phyloP scores from a whole-genome alignment of 805 yeast genomes.

The Candida maesae region DNA sequence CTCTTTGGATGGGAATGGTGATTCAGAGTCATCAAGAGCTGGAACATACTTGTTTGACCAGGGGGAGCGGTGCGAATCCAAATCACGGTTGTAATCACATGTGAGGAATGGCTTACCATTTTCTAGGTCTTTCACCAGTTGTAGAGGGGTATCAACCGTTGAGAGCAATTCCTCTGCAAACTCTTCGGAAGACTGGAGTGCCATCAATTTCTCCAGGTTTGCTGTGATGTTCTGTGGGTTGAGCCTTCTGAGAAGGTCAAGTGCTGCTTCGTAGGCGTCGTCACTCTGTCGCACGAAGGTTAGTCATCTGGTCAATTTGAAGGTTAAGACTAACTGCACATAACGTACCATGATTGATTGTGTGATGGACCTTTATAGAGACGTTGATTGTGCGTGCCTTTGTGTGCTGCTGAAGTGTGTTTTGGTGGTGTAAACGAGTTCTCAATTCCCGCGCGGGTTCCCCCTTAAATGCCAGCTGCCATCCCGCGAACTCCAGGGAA shows the following conservation, averaged over 20 bases:
- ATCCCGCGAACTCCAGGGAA: too few species aligned
- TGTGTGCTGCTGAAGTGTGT: too few species aligned
- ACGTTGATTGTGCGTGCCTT: too few species aligned
- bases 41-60: conserved; percentile 79
- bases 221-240: conserved; percentile 58
- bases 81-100: conserved; percentile 94
- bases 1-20: conserved; percentile 65
- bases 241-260: conserved; percentile 72
- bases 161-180: conserved; percentile 85
- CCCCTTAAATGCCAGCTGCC: too few species aligned
- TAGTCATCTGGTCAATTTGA: not conserved
- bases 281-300: conserved; percentile 8
- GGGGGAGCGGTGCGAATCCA: conserved; percentile 89
- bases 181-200: conserved; percentile 49
- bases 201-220: conserved; percentile 40
- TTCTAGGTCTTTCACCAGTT: conserved; percentile 30
- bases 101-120: conserved; percentile 66
- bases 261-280: conserved; percentile 68
- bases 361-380: too few species aligned
- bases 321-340: too few species aligned
- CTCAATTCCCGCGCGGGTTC: too few species aligned
- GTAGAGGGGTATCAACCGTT: conserved; percentile 82
- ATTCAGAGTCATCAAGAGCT: conserved; percentile 53
- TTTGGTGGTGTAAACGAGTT: too few species aligned
- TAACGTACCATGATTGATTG: not conserved